Evolutionary conservation across 331 rosid genomes (phyloP).

Genomic region (Prunus yedoensis): DNA sequence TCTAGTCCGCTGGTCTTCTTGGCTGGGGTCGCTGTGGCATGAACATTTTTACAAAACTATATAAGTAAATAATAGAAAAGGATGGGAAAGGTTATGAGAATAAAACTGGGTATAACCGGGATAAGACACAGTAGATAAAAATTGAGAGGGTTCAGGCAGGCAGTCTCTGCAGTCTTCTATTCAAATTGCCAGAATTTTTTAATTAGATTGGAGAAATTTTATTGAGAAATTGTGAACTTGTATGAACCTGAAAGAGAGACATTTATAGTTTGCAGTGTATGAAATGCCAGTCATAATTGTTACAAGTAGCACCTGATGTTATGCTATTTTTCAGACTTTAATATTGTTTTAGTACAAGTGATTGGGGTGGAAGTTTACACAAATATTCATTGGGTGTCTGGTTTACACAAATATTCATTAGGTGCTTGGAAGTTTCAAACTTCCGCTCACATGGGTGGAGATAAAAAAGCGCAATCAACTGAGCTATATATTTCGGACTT

Average conservation of each 20-base stretch:
- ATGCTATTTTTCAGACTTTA: neutral
- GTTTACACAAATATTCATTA: no score
- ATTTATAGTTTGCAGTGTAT: neutral
- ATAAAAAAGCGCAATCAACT: no score
- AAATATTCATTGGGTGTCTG: no score
- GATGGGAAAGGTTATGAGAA: slow-evolving; percentile 19
- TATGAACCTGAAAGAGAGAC: neutral
- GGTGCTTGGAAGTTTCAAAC: no score
- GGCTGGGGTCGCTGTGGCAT: slow-evolving; percentile 50
- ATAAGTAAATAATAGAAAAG: slow-evolving; percentile 24
- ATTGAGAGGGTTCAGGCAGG: slow-evolving; percentile 8
- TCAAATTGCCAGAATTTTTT: neutral
- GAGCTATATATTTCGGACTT: no score
- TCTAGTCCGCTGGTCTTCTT: slow-evolving; percentile 39
- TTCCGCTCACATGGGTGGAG: no score
- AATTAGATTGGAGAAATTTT: neutral
- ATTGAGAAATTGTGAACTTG: neutral
- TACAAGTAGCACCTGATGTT: neutral
- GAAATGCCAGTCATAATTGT: neutral
- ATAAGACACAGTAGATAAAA: neutral
- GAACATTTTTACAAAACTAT: neutral
- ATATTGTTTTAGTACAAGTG: no score
- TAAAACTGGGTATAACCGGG: slow-evolving; percentile 16
- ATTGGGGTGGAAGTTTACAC: no score
- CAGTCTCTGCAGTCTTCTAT: neutral